Percentiles rank a stretch among this genome's conserved stretches.
Evolutionary conservation across 1,284 basidiomycete genomes (phyloP).

Genomic region (Leccinum fuscescens): DNA sequence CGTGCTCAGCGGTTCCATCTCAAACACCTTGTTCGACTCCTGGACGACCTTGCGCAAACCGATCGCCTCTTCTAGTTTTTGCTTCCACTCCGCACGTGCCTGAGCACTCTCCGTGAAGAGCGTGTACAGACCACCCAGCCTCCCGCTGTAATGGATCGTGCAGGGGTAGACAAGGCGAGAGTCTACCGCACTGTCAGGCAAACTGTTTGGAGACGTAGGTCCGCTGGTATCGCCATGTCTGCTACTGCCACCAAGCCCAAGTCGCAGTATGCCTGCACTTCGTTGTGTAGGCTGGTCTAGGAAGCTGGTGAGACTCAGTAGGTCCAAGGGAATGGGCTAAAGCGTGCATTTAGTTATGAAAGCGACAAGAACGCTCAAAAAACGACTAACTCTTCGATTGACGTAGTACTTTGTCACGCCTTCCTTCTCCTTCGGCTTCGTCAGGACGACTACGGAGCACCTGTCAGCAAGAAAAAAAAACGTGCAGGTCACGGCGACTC

Average conservation of each 20-base stretch:
- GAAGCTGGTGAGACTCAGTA: slow-evolving; percentile 81
- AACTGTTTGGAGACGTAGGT: slow-evolving; percentile 37
- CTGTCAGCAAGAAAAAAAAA: slow-evolving; percentile 9
- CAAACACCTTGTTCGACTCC: slow-evolving; percentile 91
- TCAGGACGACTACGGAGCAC: slow-evolving; percentile 61
- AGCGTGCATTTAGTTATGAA: slow-evolving; percentile 4
- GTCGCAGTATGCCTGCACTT: slow-evolving; percentile 58
- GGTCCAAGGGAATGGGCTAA: slow-evolving; percentile 86
- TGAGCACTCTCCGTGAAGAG: slow-evolving; percentile 81
- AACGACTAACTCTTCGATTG: slow-evolving; percentile 66
- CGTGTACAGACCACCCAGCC: slow-evolving; percentile 78
- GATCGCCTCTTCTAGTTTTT: slow-evolving; percentile 86
- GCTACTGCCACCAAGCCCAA: slow-evolving; percentile 40
- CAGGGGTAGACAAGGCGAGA: slow-evolving; percentile 78
- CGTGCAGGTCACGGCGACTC: slow-evolving; percentile 32
- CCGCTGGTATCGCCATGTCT: slow-evolving; percentile 32
- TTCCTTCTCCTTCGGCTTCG: slow-evolving; percentile 76
- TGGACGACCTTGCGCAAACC: slow-evolving; percentile 83
- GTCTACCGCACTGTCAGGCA: slow-evolving; percentile 47
- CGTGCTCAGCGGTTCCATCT: slow-evolving; percentile 80
- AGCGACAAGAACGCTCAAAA: not conserved
- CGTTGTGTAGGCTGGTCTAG: slow-evolving; percentile 70
- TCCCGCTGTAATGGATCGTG: slow-evolving; percentile 81
- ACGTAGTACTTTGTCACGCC: slow-evolving; percentile 75
- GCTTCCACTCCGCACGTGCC: slow-evolving; percentile 83